Evolutionary conservation across 441 rosid species (phyloP), one percentile per base, ranked within the genome.

Genomic region (Corymbia calophylla): DNA sequence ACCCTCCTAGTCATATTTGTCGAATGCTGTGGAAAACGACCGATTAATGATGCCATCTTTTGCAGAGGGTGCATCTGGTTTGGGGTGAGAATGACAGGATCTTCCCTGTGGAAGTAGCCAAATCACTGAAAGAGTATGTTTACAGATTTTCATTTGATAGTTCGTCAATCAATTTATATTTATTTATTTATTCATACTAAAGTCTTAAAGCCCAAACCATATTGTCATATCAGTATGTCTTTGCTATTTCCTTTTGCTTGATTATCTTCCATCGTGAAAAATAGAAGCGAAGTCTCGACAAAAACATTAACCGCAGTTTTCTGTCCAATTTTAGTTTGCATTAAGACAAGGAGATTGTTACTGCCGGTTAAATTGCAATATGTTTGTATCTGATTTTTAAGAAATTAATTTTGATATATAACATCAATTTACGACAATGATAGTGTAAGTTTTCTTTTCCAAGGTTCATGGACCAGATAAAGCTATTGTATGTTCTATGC

Each of bases 51-150:
- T 73, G 17, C 3, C 51, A 25, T 39, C 8, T 10, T 54, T 81
- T 56, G 90, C 93, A 93, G 96, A 89, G 80, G 77, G 91, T 94
- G 17, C 91, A 91, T 92, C 86, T 94, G 2, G 51, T 94, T 31
- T 94, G 93, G 94, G 94, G 94, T 19, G 85, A 90, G 64, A 73
- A 92, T 35, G 94, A 93, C 88, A 32, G 2, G 44, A 89, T 92
- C 53, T 92, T 93, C 77, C 87, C 91, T 47, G 39, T 86, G 88
- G 91, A 89, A 47, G 90, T 27, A 14, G 91, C 90, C 27, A 39
- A 39, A 6, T 73, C 82, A 73, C 82, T 73, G 82, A 73, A 73
- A 73, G 29, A 21, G 82, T 73, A 73, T 11, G 82, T 39, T 39
- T 73, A 39, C 7, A 73, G 16, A 3, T 39, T 39, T 73, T 73